phyloP scores from a whole-genome alignment of 768 basidiomycete species.

The Pleurotus pulmonarius region DNA sequence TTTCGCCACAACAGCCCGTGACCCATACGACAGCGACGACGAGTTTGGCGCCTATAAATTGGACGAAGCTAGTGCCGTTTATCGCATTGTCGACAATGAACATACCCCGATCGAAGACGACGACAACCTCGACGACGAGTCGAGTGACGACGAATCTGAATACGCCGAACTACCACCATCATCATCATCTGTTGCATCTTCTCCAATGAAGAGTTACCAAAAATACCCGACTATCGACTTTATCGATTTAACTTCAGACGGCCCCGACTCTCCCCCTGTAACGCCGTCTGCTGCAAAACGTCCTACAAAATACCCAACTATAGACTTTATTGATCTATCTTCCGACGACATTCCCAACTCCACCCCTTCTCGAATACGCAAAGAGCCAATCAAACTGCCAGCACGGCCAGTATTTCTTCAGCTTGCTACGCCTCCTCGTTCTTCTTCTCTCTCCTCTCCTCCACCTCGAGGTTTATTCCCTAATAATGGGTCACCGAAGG shows the following conservation, averaged over 20 bases:
- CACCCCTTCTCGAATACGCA: not conserved
- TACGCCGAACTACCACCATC: conserved; percentile 1
- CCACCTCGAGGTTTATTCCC: not conserved
- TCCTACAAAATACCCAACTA: too few species aligned
- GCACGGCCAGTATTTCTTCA: not conserved
- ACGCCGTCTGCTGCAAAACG: too few species aligned
- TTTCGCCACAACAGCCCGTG: too few species aligned
- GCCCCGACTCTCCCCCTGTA: too few species aligned
- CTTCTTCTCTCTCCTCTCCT: not conserved
- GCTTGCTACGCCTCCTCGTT: not conserved
- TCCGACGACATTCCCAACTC: too few species aligned
- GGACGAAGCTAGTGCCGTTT: conserved; percentile 8
- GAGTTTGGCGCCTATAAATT: not conserved
- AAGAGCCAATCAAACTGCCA: not conserved
- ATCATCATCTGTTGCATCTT: not conserved
- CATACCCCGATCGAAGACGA: not conserved
- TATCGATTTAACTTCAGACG: too few species aligned
- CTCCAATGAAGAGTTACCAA: not conserved
- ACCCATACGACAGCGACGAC: not conserved
- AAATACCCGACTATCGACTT: not conserved
- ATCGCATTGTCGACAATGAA: not conserved
- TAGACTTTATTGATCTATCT: too few species aligned
- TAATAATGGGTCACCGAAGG: too few species aligned
- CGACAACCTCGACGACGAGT: not conserved
- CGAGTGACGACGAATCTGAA: not conserved